These are phyloP conservation scores for Taxillus chinensis DNA, from an alignment of 164 flowering plant species.

Conservation along the genomic window DNA sequence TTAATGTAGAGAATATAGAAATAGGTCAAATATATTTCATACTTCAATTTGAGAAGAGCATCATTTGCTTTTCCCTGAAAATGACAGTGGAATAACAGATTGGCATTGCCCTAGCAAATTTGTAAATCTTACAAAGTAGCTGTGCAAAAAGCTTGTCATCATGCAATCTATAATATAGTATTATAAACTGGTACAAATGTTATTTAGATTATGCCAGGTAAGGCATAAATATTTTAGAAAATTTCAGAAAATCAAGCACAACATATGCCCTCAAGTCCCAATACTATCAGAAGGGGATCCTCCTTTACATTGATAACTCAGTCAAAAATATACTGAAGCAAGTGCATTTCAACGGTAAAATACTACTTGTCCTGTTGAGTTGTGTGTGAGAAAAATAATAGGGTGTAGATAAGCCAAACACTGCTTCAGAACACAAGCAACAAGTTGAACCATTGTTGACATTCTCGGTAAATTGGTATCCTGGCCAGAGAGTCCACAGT, in stretches of 20 bases:
- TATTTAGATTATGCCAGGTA: conserved; percentile 7
- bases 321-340: background rate
- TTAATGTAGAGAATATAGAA: no score
- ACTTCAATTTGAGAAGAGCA: no score
- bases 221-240: conserved; percentile 7
- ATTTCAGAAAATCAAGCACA: conserved; percentile 8
- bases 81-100: conserved; percentile 14
- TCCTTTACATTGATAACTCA: conserved; percentile 2
- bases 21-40: no score
- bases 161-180: conserved; percentile 15
- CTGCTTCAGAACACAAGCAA: background rate
- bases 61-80: conserved; percentile 54
- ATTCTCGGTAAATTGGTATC: background rate
- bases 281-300: conserved; percentile 7
- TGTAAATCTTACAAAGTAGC: conserved; percentile 12
- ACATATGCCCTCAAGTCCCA: conserved; percentile 5
- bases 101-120: conserved; percentile 11
- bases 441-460: conserved; percentile 2
- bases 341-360: conserved; percentile 4
- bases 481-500: background rate
- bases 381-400: background rate
- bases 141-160: conserved; percentile 10
- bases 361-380: background rate
- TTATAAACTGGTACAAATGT: conserved; percentile 5
- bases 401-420: background rate